A percentile compares a stretch with the other conserved stretches of the same genome.
These are phyloP conservation scores for Ophiostoma montium DNA, from an alignment of 2,329 filamentous ascomycete genomes.

Conservation along the genomic window DNA sequence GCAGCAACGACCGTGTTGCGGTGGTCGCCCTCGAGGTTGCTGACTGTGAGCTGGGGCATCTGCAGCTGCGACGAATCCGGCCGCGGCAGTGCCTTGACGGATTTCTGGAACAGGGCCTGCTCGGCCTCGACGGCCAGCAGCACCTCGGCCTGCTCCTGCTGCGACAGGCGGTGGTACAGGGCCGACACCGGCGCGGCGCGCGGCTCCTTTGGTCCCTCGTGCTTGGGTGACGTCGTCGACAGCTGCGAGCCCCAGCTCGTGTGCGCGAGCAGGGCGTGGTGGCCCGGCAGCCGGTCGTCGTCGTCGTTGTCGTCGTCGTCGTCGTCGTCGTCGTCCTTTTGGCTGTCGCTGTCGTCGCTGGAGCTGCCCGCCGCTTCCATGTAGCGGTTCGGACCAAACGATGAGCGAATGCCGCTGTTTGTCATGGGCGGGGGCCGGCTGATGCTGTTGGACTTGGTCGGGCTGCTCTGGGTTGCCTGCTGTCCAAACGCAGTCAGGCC, in stretches of 20 bases:
- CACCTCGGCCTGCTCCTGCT: conserved; percentile 4
- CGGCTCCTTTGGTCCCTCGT: not conserved
- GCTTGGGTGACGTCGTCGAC: no score
- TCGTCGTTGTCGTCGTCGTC: not conserved
- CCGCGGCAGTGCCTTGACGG: not conserved
- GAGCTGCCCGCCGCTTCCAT: not conserved
- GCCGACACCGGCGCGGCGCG: not conserved
- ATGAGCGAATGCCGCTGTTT: not conserved
- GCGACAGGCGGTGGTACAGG: conserved; percentile 1
- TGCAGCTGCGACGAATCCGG: not conserved
- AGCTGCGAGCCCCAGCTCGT: not conserved
- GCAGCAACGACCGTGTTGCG: conserved; percentile 23
- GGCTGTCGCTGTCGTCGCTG: not conserved
- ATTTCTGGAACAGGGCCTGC: not conserved
- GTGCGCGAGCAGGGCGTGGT: not conserved
- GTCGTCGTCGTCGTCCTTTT: not conserved
- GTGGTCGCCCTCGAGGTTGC: not conserved
- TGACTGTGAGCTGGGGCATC: not conserved
- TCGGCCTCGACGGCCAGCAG: conserved; percentile 2
- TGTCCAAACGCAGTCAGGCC: not conserved
- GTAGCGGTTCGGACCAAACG: not conserved
- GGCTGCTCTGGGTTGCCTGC: not conserved
- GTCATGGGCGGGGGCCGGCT: not conserved
- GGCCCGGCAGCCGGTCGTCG: conserved; percentile 1
- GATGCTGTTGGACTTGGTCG: not conserved